Evolutionary conservation across 2,329 filamentous ascomycete genomes (phyloP).

Genomic region (Diplodia sapinea): DNA sequence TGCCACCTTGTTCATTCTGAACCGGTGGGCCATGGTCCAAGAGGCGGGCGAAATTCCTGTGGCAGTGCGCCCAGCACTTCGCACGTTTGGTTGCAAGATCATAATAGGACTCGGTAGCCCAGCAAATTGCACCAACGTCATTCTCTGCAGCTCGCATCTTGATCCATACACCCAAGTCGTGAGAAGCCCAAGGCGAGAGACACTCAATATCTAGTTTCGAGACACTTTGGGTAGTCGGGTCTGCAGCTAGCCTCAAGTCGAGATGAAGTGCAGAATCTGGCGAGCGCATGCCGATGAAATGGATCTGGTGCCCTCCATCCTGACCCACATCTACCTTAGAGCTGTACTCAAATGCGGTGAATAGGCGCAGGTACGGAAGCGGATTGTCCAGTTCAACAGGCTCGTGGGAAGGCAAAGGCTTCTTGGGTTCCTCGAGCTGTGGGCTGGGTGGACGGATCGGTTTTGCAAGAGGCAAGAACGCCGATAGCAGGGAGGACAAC

Average conservation of each 20-base stretch:
- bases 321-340: conserved; percentile 46
- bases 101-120: conserved; percentile 73
- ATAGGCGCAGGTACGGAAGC: conserved; percentile 71
- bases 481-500: conserved; percentile 46
- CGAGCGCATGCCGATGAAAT: conserved; percentile 60
- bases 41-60: conserved; percentile 53
- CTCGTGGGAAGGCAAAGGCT: conserved; percentile 66
- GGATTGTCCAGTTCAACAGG: conserved; percentile 68
- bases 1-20: background rate
- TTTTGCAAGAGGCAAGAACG: conserved; percentile 48
- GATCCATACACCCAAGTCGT: conserved; percentile 64
- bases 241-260: conserved; percentile 64
- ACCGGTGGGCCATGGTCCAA: conserved; percentile 28
- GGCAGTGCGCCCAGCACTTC: conserved; percentile 65
- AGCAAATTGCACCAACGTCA: conserved; percentile 67
- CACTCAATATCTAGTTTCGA: conserved; percentile 59
- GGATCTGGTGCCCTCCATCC: conserved; percentile 41
- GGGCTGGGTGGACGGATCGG: conserved; percentile 39
- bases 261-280: conserved; percentile 64
- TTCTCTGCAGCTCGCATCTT: conserved; percentile 46
- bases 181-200: conserved; percentile 63
- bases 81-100: conserved; percentile 66
- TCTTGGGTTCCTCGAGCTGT: conserved; percentile 41
- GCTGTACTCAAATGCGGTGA: conserved; percentile 69
- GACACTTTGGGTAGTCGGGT: conserved; percentile 55